Base-by-base conservation (phyloP, 306 rosid genomes). In the Rubus parviflorus region DNA sequence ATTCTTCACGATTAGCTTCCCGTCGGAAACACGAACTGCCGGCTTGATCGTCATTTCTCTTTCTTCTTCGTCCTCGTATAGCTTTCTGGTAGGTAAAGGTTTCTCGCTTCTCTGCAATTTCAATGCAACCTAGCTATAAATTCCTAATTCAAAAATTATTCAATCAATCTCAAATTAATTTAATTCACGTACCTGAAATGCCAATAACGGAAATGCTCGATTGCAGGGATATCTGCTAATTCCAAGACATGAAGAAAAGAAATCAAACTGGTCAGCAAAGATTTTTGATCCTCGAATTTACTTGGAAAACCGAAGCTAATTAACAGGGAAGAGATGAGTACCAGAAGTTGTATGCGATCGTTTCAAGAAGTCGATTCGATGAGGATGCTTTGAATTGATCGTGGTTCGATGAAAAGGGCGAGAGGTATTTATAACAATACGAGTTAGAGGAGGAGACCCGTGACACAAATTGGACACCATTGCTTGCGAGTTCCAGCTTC, bases 1-100 rank as follows among this genome's bases (percentile, higher is more conserved):
- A 66, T 87, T 84, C 73, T 87, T 92, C 20, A 95, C 97, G 19
- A 87, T 68, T 5, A 95, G 75, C 9, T 87, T 92, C 77, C 90
- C 35, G 5, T 90, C 93, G 46, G 90, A 81, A 62, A 92, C 84
- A 38, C 92, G 81, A 64, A 95, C 82, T 7, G 83, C 81, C 25
- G 84, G 86, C 69, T 86, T 95, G 76, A 95, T 95, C 43, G 99
- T 95, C 99, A 95, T 94, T 53, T 74, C 76, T 62, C 58, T 79
- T 0, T 4, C 70, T 54, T 43, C 68, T 61, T 49, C 75, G 1
- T 30, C 35, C 35, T 30, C 35, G 35, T 0, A 2, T 56, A 76
- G 13, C 41, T 81, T 66, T 58, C 70, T 67, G 1, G 40, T 23
- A 8, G 67, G 42, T 47, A 56, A 23, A 41, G 61, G 41, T 1